phyloP scores from a whole-genome alignment of 805 yeast species.

The Hagleromyces aurorensis region DNA sequence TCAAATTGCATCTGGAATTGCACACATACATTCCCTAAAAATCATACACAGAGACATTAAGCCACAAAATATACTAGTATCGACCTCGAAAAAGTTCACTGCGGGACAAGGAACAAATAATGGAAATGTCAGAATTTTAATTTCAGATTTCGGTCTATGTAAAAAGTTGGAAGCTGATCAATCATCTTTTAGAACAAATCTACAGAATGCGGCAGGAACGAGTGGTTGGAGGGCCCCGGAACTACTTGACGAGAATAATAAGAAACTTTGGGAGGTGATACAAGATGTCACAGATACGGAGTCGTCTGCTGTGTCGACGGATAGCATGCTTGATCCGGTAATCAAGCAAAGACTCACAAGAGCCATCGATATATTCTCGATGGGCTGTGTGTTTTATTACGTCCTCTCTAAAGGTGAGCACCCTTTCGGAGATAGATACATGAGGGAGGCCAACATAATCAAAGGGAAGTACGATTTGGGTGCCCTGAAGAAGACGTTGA shows the following conservation, averaged over 20 bases:
- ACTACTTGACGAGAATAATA: slow-evolving; percentile 34
- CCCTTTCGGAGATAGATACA: slow-evolving; percentile 90
- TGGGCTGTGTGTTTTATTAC: slow-evolving; percentile 91
- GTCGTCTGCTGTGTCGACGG: slow-evolving; percentile 4
- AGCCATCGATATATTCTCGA: slow-evolving; percentile 86
- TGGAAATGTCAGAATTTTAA: slow-evolving; percentile 57
- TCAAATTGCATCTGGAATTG: slow-evolving; percentile 78
- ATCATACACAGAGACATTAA: slow-evolving; percentile 92
- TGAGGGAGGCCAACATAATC: slow-evolving; percentile 83
- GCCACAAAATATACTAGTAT: slow-evolving; percentile 87
- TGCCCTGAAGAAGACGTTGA: slow-evolving; percentile 28
- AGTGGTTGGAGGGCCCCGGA: slow-evolving; percentile 99
- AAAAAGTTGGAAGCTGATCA: slow-evolving; percentile 87
- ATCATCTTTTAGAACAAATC: slow-evolving; percentile 83
- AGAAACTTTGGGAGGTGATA: slow-evolving; percentile 9
- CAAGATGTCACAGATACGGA: slow-evolving; percentile 29
- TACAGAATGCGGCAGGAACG: slow-evolving; percentile 88
- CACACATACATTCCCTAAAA: slow-evolving; percentile 80
- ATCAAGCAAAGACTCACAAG: slow-evolving; percentile 63
- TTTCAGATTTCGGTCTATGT: slow-evolving; percentile 94
- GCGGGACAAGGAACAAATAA: slow-evolving; percentile 18
- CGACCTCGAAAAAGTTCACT: slow-evolving; percentile 46
- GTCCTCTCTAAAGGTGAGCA: slow-evolving; percentile 76
- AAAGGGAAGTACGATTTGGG: slow-evolving; percentile 51
- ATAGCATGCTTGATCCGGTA: slow-evolving; percentile 31